These are phyloP conservation scores for Phaeosphaeriaceae sp. DNA, from an alignment of 2,329 filamentous ascomycete species.

Conservation along the genomic window DNA sequence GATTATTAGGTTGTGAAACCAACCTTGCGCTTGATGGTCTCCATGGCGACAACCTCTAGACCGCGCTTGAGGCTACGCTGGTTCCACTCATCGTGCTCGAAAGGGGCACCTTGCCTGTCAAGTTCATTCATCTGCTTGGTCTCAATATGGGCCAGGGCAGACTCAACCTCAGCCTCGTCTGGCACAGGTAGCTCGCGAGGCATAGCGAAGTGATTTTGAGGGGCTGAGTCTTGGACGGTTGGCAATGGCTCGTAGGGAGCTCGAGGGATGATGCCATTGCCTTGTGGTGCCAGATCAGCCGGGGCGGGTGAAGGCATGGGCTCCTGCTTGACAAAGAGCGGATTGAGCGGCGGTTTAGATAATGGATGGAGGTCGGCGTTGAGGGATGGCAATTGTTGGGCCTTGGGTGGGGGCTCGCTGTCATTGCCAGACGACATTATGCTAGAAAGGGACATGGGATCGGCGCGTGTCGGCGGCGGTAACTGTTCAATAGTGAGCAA, in stretches of 20 bases:
- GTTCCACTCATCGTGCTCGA: constrained; percentile 60
- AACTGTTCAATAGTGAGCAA: constrained; percentile 33
- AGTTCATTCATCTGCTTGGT: constrained; percentile 63
- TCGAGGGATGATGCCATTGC: constrained; percentile 23
- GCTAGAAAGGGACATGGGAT: constrained; percentile 96
- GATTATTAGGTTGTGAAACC: constrained; percentile 40
- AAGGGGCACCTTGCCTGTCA: constrained; percentile 60
- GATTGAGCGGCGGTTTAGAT: constrained; percentile 29
- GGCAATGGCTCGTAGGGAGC: constrained; percentile 31
- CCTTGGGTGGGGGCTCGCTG: constrained; percentile 66
- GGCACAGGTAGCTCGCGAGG: constrained; percentile 38
- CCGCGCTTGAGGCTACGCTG: constrained; percentile 69
- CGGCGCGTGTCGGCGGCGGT: constrained; percentile 78
- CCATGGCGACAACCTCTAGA: constrained; percentile 67
- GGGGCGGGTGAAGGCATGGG: constrained; percentile 37
- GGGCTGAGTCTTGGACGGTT: constrained; percentile 24
- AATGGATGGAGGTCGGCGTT: constrained; percentile 24
- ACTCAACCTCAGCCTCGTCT: constrained; percentile 71
- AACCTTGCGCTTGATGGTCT: constrained; percentile 69
- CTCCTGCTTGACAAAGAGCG: constrained; percentile 46
- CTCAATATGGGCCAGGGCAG: constrained; percentile 66
- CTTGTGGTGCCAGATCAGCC: constrained; percentile 27
- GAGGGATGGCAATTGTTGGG: constrained; percentile 48
- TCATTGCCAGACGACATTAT: constrained; percentile 86
- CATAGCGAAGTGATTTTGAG: constrained; percentile 21